Evolutionary conservation across 495 filamentous ascomycete genomes (phyloP).

Genomic region (Daldinia childiae): DNA sequence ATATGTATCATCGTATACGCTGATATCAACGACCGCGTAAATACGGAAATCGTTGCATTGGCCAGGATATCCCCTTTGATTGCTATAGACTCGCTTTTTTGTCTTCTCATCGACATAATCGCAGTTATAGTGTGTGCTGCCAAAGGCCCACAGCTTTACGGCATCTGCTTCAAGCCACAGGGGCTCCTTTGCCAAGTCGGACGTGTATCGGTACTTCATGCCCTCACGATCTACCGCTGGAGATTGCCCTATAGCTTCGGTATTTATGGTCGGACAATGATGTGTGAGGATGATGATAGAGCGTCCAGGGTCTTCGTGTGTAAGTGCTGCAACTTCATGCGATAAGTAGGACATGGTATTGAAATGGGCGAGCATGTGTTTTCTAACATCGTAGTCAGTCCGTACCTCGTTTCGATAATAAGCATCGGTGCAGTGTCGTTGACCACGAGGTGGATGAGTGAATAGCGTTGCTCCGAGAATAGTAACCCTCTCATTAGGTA

Average conservation of each 20-base stretch:
- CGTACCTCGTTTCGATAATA: not conserved
- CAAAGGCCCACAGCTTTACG: constrained; percentile 24
- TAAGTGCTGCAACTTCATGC: not conserved
- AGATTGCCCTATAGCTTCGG: not conserved
- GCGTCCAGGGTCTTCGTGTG: not conserved
- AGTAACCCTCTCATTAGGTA: constrained; percentile 6
- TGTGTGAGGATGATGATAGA: constrained; percentile 20
- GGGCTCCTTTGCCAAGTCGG: not conserved
- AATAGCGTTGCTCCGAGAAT: constrained; percentile 14
- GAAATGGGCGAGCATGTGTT: not conserved
- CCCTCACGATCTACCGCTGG: not conserved
- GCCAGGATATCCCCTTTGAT: constrained; percentile 4
- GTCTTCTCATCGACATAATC: constrained; percentile 1
- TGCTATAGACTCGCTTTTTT: constrained; percentile 7
- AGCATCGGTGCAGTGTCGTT: not conserved
- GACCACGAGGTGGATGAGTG: not conserved
- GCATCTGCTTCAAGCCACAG: not conserved
- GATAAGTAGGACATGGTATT: not conserved
- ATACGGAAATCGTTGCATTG: not conserved
- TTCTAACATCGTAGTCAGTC: not conserved
- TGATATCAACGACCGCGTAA: not conserved
- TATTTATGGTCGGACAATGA: not conserved
- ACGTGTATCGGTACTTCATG: not conserved
- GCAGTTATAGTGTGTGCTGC: constrained; percentile 10
- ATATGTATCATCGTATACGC: not conserved